Evolutionary conservation across 2,329 filamentous ascomycete species (phyloP), one percentile per base, ranked within the genome.

Genomic region (Aspergillus cejpii): DNA sequence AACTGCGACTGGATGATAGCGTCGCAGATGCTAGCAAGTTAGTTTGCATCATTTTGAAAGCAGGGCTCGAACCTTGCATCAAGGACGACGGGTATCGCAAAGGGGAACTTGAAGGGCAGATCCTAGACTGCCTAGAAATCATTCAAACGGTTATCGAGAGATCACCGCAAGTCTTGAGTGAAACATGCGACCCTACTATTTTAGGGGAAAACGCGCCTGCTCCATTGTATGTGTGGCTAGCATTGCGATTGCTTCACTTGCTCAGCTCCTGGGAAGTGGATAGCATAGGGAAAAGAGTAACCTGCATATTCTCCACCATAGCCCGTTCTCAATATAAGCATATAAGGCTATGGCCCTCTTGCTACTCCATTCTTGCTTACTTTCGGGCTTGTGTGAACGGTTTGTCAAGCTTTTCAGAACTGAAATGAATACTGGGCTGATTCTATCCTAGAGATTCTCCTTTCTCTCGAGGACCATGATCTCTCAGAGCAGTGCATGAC

Each of bases 1-100:
- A 69, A 36, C 48, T 68, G 24, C 76, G 79, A 10, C 60, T 74
- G 1, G 78, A 83, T 50, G 81, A 85, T 36, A 82, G 85, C 53
- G 68, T 85, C 36, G 77, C 83, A 40, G 83, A 94, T 62, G 91
- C 94, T 55, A 84, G 89, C 57, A 85, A 89, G 67, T 77, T 96
- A 39, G 83, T 95, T 41, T 89, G 86, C 59, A 85, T 95, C 50
- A 85, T 92, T 55, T 76, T 84, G 39, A 83, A 86, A 60, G 85
- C 87, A 46, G 85, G 88, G 17, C 73, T 96, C 10, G 85, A 89
- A 54, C 55, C 58, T 29, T 59, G 48, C 28, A 41, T 33, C 41
- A 43, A 79, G 59, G 79, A 88, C 56, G 80, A 89, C 55, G 81
- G 80, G 2, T 85, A 45, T 66, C 82, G 33, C 69, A 77, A 21